Base-by-base conservation (phyloP, 352 stramenopile species). In the Phytophthora chlamydospora region DNA sequence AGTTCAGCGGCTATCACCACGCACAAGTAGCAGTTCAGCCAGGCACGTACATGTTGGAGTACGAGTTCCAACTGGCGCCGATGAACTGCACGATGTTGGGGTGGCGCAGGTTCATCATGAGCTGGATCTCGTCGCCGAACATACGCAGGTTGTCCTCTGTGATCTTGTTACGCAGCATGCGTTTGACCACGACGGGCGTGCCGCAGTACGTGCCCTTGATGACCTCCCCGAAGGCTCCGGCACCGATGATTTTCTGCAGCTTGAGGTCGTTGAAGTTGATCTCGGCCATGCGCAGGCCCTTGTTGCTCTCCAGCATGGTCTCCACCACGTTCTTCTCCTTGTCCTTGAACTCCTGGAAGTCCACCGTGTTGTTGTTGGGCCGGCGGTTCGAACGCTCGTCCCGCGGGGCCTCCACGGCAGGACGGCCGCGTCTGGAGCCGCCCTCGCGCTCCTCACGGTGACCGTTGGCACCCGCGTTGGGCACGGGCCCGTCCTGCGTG, bases 51-150 rank as follows among this genome's bases (percentile, higher is more conserved):
- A 96, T 95, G 62, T 96, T 96, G 27, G 88, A 96, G 76, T 95
- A 95, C 62, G 85, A 95, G 80, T 96, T 95, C 88, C 88, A 96
- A 79, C 85, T 95, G 39, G 88, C 88, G 42, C 88, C 88, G 39
- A 96, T 96, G 53, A 96, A 96, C 76, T 96, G 88, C 27, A 96
- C 88, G 31, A 96, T 95, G 68, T 95, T 94, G 3, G 88, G 88
- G 55, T 96, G 88, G 31, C 88, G 88, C 27, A 96, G 62, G 53
- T 94, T 94, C 85, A 95, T 93, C 88, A 95, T 96, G 62, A 96
- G 80, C 76, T 95, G 84, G 62, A 96, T 93, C 51, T 96, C 88
- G 48, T 96, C 85, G 42, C 85, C 83, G 51, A 96, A 96, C 85
- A 95, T 96, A 53, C 84, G 77, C 60, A 96, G 49, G 67, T 95